Conservation (phyloP, 495 filamentous ascomycete species). For the Wilcoxina mikolae region DNA sequence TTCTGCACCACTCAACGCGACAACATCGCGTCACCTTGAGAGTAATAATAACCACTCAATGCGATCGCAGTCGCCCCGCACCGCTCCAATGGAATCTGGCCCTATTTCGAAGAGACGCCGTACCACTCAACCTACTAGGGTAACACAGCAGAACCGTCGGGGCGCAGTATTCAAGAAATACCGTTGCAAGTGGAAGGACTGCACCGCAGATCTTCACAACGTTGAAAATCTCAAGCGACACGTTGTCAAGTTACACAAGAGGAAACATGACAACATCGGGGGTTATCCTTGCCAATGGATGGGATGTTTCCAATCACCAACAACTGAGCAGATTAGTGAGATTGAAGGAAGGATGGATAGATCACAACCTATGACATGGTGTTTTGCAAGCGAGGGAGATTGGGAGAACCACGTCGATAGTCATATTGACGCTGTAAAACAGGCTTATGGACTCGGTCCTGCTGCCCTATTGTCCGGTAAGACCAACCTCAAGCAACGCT, state of each 20-base stretch:
- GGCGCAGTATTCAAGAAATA: constrained; percentile 19
- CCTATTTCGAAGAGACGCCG: background rate
- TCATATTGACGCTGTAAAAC: constrained; percentile 16
- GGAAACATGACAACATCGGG: background rate
- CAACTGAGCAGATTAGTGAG: constrained; percentile 11
- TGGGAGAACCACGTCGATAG: constrained; percentile 17
- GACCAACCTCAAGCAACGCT: background rate
- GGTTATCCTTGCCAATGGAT: constrained; percentile 21
- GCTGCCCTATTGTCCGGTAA: constrained; percentile 13
- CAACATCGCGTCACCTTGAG: background rate
- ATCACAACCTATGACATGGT: constrained; percentile 3
- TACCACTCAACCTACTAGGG: background rate
- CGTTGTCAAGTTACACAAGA: constrained; percentile 39
- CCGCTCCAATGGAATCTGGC: background rate
- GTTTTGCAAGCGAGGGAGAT: constrained; percentile 12
- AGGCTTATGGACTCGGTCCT: constrained; percentile 21
- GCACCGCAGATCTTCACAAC: constrained; percentile 52
- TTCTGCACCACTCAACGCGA: too few species aligned
- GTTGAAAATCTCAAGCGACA: constrained; percentile 48
- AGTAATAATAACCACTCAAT: background rate
- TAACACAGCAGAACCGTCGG: background rate
- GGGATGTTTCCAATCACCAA: constrained; percentile 9
- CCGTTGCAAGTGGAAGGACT: constrained; percentile 49
- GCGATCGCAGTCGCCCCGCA: background rate
- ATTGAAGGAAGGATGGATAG: background rate